A percentile compares a stretch with the other conserved stretches of the same genome.
phyloP scores from a whole-genome alignment of 1,284 basidiomycete species.

The Cutaneotrichosporon cutaneum region DNA sequence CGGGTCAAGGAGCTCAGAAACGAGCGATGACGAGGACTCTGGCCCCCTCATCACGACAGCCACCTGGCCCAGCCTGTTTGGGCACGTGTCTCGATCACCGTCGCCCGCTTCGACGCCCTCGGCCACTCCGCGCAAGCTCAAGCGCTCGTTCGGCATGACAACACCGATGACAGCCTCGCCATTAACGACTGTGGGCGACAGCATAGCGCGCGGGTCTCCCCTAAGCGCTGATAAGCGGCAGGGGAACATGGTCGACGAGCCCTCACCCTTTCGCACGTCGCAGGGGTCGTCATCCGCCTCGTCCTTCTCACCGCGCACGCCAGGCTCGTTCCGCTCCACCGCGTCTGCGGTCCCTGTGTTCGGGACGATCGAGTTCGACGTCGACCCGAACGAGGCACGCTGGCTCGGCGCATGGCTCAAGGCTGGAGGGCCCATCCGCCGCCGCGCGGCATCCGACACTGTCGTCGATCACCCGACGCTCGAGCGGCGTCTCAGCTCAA shows the following conservation, averaged over 20 bases:
- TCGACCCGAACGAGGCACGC: slow-evolving; percentile 41
- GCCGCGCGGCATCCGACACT: slow-evolving; percentile 18
- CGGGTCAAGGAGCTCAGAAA: slow-evolving; percentile 1
- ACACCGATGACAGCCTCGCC: slow-evolving; percentile 25
- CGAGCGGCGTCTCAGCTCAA: not conserved
- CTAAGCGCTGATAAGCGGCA: slow-evolving; percentile 8
- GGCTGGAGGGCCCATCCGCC: slow-evolving; percentile 19
- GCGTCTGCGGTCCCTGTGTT: slow-evolving; percentile 30
- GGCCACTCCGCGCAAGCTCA: slow-evolving; percentile 12
- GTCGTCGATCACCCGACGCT: slow-evolving; percentile 8
- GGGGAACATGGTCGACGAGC: slow-evolving; percentile 14
- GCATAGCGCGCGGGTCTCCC: slow-evolving; percentile 15
- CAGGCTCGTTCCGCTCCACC: slow-evolving; percentile 21
- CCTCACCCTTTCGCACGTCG: slow-evolving; percentile 13
- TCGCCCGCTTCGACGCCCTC: slow-evolving; percentile 9
- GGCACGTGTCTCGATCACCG: slow-evolving; percentile 10
- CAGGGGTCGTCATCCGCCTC: slow-evolving; percentile 23
- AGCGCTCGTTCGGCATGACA: slow-evolving; percentile 8
- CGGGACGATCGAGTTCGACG: slow-evolving; percentile 51
- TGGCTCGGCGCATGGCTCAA: slow-evolving; percentile 44
- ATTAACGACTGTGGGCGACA: slow-evolving; percentile 18
- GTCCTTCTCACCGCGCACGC: slow-evolving; percentile 26
- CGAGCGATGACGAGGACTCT: slow-evolving; percentile 25
- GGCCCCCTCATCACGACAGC: slow-evolving; percentile 40
- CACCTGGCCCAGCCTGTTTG: slow-evolving; percentile 45